Evolutionary conservation across 768 basidiomycete species (phyloP), one percentile per base, ranked within the genome.

Genomic region (Leccinum obscurum): DNA sequence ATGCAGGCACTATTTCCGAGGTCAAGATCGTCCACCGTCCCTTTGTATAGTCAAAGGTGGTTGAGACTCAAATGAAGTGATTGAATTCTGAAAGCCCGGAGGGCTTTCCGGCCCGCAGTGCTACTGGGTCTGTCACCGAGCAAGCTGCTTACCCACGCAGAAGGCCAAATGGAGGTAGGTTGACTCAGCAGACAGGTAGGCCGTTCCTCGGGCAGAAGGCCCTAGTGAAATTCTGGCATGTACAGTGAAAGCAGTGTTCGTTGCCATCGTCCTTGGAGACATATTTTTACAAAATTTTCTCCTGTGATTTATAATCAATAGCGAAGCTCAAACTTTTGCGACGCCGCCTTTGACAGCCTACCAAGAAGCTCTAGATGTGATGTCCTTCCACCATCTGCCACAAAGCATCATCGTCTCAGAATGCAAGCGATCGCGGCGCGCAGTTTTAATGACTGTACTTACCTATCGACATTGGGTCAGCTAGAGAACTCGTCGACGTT

Each of bases 21-120:
- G 89, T 95, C 48, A 96, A 96, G 74, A 90, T 91, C 2, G 95
- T 95, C 0, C 96, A 98, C 70, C 88, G 85, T 69, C 96, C 28
- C 15, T 85, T 83, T 24, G 86, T 84, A 0, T 77, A 79, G 8
- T 77, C 10, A 35, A 35, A 35, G 34, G 13, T 35, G 11, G 34
- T 35, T 13, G 34, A 13, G 34, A 35, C 11, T 35, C 34, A 30
- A 9, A 30, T 2, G 9, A 8, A 30, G 30, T 30, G 30, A 30
- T 9, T 30, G 28, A 28, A 28, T 28, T 28, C 28, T 28, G 28
- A 28, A 28, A 28, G 28, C 7, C 28, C 28, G 28, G 8, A 30
- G 30, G 30, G 30, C 30, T 34, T 34, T 34, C 13, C 34, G 13
- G 13, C 34, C 34, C 11, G 34, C 34, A 10, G 34, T 13, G 34